Evolutionary conservation across 2,329 filamentous ascomycete genomes (phyloP), one percentile per base, ranked within the genome.

Genomic region (Colletotrichum phormii): DNA sequence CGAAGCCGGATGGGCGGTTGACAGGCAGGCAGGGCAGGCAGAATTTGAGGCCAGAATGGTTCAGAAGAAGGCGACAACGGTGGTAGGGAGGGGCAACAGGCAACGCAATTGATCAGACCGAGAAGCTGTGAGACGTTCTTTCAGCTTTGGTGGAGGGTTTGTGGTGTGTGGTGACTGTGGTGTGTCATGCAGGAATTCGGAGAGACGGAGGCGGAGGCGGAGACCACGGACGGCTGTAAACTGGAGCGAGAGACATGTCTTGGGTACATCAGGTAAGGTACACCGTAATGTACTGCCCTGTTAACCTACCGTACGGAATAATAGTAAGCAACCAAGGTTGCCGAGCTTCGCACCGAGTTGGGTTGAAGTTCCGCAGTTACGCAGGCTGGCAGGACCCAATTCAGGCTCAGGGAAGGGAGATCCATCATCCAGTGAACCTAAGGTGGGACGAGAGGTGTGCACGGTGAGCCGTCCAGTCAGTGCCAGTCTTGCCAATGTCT

Each of bases 361-460:
- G 46, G 31, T 67, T 61, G 55, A 29, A n/a, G 22, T 42, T 35
- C 24, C 9, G 24, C 49, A 18, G 51, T 42, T 42, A 42, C 37
- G 37, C 37, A 42, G 37, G 37, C 13, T 22, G 42, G 42, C 42
- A n/a, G 42, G 42, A 31, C 22, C 64, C 42, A 42, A 31, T n/a
- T 61, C 57, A 64, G 46, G 64, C 31, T 59, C 57, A 54, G 31
- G 57, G 46, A 33, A 61, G 61, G 31, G 54, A 29, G 18, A 51
- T 62, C 35, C 46, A 49, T 33, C 42, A 51, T 57, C 58, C 46
- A 35, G 49, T 55, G 58, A 68, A 62, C 22, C 57, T 35, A 29
- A 65, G 61, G 67, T 70, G 67, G 67, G 67, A 59, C 54, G 42
- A 57, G 61, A 64, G 26, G 29, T 24, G 60, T 64, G 67, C 54